A percentile compares a stretch with the other conserved stretches of the same genome.
phyloP scores from a whole-genome alignment of 805 yeast genomes.

The Ogataea angusta region DNA sequence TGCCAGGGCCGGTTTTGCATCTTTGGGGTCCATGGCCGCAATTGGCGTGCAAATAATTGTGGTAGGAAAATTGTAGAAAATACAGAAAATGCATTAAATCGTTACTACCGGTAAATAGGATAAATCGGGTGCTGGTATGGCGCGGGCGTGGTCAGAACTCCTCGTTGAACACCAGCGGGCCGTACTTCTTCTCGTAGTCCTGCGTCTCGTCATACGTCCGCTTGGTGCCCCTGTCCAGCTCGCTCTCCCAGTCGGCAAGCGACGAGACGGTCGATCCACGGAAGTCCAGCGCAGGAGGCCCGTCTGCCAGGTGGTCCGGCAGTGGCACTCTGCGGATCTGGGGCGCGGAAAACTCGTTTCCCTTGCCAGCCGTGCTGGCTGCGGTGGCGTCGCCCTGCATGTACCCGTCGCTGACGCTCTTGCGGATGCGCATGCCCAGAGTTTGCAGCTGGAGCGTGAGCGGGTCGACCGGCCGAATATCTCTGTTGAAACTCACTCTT shows the following conservation, averaged over 20 bases:
- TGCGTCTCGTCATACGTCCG: slow-evolving; percentile 15
- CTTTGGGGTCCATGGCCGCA: slow-evolving; percentile 64
- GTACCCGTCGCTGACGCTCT: slow-evolving; percentile 63
- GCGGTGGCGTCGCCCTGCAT: slow-evolving; percentile 5
- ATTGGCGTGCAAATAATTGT: background rate
- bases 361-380: background rate
- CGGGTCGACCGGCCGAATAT: slow-evolving; percentile 10
- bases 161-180: slow-evolving; percentile 45
- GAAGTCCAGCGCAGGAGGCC: slow-evolving; percentile 44
- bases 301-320: slow-evolving; percentile 33
- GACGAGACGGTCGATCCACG: slow-evolving; percentile 45
- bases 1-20: slow-evolving; percentile 59
- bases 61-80: background rate
- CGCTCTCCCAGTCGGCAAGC: slow-evolving; percentile 42
- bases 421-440: slow-evolving; percentile 70
- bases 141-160: slow-evolving; percentile 37
- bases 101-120: background rate
- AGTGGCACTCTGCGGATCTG: slow-evolving; percentile 36
- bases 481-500: slow-evolving; percentile 6
- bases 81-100: slow-evolving; percentile 3
- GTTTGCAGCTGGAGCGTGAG: slow-evolving; percentile 44
- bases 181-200: slow-evolving; percentile 38
- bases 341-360: background rate
- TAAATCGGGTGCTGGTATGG: background rate
- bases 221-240: slow-evolving; percentile 17